A percentile compares a stretch with the other conserved stretches of the same genome.
phyloP scores from a whole-genome alignment of 306 rosid genomes.

The Malus domestica region DNA sequence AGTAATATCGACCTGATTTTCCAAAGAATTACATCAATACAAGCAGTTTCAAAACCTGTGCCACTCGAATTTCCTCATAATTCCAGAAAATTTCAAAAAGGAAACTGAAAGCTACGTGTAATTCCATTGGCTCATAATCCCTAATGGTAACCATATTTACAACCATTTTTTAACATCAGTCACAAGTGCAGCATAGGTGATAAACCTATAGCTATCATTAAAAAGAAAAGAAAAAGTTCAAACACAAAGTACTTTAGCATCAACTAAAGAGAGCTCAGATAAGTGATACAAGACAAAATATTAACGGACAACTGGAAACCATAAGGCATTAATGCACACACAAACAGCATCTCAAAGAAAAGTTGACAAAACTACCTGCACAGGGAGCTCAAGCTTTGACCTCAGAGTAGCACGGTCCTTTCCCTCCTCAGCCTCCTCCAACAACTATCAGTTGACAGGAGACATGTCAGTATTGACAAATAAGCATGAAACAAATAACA shows the following conservation, averaged over 20 bases:
- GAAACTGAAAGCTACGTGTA: neutral
- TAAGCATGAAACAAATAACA: constrained; percentile 6
- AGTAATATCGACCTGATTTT: neutral
- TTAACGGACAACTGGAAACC: constrained; percentile 10
- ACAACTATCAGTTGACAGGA: constrained; percentile 42
- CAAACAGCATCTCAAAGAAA: constrained; percentile 1
- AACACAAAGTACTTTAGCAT: neutral
- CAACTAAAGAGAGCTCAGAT: neutral
- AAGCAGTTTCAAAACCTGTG: neutral
- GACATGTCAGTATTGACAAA: constrained; percentile 9
- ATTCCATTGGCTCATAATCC: neutral
- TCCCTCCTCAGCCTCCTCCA: constrained; percentile 98
- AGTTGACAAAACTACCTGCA: constrained; percentile 64
- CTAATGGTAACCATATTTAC: neutral
- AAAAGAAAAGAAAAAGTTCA: neutral
- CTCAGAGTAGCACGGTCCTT: constrained; percentile 79
- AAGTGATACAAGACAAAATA: neutral
- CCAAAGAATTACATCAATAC: neutral
- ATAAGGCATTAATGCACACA: neutral
- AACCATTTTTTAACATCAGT: neutral
- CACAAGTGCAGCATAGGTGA: neutral
- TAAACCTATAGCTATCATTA: neutral
- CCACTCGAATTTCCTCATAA: neutral
- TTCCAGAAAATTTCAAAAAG: neutral
- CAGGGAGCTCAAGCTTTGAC: constrained; percentile 98